Evolutionary conservation across 768 basidiomycete species (phyloP).

Genomic region (Naganishia randhawae): DNA sequence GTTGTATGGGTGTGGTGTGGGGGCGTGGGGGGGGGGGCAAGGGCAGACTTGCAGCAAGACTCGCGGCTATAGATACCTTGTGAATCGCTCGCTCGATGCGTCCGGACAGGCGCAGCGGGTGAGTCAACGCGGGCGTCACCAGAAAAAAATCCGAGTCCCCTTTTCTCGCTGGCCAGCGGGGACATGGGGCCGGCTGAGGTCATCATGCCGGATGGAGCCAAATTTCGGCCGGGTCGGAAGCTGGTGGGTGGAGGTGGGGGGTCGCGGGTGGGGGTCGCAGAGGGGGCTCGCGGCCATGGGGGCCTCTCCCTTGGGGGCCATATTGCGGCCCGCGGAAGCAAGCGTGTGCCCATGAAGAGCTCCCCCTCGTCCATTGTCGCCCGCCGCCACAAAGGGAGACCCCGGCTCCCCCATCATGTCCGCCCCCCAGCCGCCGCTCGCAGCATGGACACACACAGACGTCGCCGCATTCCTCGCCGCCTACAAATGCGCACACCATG

Average conservation of each 20-base stretch:
- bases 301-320: no score
- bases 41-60: not conserved
- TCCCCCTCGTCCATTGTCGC: no score
- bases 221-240: no score
- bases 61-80: not conserved
- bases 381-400: no score
- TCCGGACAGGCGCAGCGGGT: not conserved
- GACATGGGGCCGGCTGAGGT: no score
- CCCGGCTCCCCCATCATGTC: conserved; percentile 28
- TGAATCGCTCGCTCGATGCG: not conserved
- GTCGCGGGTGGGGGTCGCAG: no score
- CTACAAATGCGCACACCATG: conserved; percentile 68
- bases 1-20: not conserved
- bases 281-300: no score
- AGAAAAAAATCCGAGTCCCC: not conserved
- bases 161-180: no score
- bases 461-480: conserved; percentile 71
- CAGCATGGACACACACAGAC: conserved; percentile 47
- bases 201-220: no score
- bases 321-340: no score
- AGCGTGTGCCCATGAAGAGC: no score
- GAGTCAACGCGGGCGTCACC: conserved; percentile 1
- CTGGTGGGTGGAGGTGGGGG: no score
- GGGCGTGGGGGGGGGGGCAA: not conserved
- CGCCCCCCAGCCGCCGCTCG: conserved; percentile 42